Evolutionary conservation across 2,329 filamentous ascomycete genomes (phyloP), one percentile per base, ranked within the genome.

Genomic region (Fusarium domesticum): DNA sequence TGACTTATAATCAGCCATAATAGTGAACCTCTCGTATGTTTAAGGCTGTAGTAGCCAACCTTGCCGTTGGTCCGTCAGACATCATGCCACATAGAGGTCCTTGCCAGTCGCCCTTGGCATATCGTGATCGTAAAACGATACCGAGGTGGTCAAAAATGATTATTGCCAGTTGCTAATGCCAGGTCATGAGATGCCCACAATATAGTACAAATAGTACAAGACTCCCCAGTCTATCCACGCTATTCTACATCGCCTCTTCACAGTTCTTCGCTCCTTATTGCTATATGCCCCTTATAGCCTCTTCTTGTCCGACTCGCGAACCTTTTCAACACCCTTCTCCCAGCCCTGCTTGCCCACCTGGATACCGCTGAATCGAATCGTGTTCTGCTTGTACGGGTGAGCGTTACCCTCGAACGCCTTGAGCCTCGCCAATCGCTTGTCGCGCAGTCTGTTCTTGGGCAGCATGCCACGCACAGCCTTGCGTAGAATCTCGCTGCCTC

Each of bases 401-500:
- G 83, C 82, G 31, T 81, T 76, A n/a, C 92, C 90, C 71, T 98
- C 95, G 68, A 96, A 98, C 6, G 88, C 91, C 80, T 97, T 98
- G 65, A 98, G 71, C 58, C 93, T 77, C 30, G 84, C 89, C 72
- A 98, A 72, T 53, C 95, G 74, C 74, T 89, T 87, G 67, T 96
- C 90, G 60, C 92, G 76, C 63, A 98, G 72, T 61, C 91, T 75
- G 72, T 98, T 98, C 80, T 98, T 98, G 42, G 93, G 93, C 69
- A 98, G 70, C 93, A 98, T 98, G 37, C 95, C 95, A 64, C 87
- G 86, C 32, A 98, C 95, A 1, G 95, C 93, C 68, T 90, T 87
- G 62, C 89, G 78, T 65, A 98, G 70, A 30, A 98, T 84, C 77
- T 98, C 93, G 30, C 85, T 85, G 38, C 93, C 93, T 53, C 93